phyloP scores from a whole-genome alignment of 768 basidiomycete genomes.

The Pholiota microspora region DNA sequence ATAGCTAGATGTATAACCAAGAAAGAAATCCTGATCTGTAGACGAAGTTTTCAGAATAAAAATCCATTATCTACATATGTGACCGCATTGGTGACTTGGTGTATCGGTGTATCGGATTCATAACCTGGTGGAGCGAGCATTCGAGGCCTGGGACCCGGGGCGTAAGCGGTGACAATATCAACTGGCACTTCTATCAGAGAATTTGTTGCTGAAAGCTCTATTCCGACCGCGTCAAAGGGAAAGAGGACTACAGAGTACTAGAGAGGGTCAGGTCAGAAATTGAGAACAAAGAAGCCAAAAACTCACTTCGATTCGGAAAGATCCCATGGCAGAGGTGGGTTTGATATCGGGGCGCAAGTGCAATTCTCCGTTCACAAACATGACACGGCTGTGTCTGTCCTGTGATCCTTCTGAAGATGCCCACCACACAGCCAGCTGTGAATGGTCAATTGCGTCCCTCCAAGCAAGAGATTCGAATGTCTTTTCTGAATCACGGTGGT shows the following conservation, averaged over 20 bases:
- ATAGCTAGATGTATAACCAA: not conserved
- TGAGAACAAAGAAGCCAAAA: not conserved
- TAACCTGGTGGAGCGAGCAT: slow-evolving; percentile 29
- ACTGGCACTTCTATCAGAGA: slow-evolving; percentile 27
- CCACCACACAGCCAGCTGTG: slow-evolving; percentile 20
- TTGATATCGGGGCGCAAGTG: slow-evolving; percentile 33
- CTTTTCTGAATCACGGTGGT: slow-evolving; percentile 11
- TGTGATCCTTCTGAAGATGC: slow-evolving; percentile 22
- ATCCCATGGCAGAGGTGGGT: slow-evolving; percentile 34
- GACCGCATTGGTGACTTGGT: not conserved
- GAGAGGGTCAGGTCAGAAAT: slow-evolving; percentile 13
- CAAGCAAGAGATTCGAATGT: slow-evolving; percentile 9
- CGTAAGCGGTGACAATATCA: slow-evolving; percentile 32
- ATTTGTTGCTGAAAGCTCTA: slow-evolving; percentile 21
- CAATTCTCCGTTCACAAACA: slow-evolving; percentile 34
- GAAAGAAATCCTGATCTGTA: not conserved
- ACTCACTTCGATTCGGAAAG: slow-evolving; percentile 38
- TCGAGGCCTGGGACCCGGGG: slow-evolving; percentile 26
- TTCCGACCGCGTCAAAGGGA: slow-evolving; percentile 32
- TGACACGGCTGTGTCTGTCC: slow-evolving; percentile 21
- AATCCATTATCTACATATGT: not conserved
- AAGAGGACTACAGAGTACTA: slow-evolving; percentile 38
- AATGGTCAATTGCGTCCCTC: slow-evolving; percentile 16
- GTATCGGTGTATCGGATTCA: slow-evolving; percentile 9
- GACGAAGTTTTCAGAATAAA: not conserved